Conservation (phyloP, 2,329 filamentous ascomycete species). For the Orbilia ellipsospora region DNA sequence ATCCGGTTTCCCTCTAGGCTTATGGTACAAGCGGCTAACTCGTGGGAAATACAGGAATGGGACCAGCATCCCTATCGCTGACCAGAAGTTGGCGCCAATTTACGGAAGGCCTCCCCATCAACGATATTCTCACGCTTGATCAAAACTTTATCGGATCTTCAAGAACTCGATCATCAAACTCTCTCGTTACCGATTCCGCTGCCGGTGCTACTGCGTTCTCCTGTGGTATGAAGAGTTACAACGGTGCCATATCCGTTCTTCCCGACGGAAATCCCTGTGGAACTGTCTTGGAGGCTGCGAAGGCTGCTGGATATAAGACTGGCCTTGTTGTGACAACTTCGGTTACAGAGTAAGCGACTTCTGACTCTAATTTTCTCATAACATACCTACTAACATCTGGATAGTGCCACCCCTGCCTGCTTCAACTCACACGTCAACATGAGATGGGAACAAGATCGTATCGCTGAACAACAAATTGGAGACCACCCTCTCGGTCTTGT, state of each 20-base stretch:
- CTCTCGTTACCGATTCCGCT: slow-evolving; percentile 91
- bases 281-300: slow-evolving; percentile 91
- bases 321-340: slow-evolving; percentile 94
- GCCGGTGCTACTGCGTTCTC: slow-evolving; percentile 98
- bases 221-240: slow-evolving; percentile 93
- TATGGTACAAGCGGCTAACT: not conserved
- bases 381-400: not conserved
- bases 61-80: slow-evolving; percentile 86
- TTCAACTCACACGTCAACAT: slow-evolving; percentile 89
- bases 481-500: slow-evolving; percentile 85
- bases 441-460: slow-evolving; percentile 84
- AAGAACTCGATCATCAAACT: slow-evolving; percentile 83
- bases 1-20: no score
- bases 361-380: not conserved
- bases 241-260: slow-evolving; percentile 90
- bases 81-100: slow-evolving; percentile 88
- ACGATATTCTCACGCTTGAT: slow-evolving; percentile 83
- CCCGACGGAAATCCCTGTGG: slow-evolving; percentile 89
- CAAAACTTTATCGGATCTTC: slow-evolving; percentile 90
- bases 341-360: slow-evolving; percentile 75
- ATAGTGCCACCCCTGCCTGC: slow-evolving; percentile 84
- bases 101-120: slow-evolving; percentile 74
- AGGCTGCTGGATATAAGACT: slow-evolving; percentile 89
- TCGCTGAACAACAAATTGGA: slow-evolving; percentile 91
- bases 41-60: slow-evolving; percentile 71